phyloP scores from a whole-genome alignment of 202 grass and related monocot genomes.

The Bolboschoenoplectus hybrid region DNA sequence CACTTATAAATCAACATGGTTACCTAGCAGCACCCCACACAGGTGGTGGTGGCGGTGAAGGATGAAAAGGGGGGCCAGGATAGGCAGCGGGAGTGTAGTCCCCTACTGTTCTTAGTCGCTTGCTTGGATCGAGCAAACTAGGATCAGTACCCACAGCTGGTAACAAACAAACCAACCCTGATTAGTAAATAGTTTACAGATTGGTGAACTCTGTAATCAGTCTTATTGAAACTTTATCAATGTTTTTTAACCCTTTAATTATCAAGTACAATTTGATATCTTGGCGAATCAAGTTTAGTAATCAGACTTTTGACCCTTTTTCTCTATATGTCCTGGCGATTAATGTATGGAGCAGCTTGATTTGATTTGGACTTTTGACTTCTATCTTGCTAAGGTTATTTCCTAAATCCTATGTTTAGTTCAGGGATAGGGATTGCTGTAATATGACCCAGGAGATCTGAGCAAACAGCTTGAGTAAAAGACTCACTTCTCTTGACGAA shows the following conservation, averaged over 20 bases:
- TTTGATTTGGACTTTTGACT: too few species aligned
- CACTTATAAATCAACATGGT: neutral
- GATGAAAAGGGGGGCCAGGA: conserved; percentile 80
- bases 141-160: conserved; percentile 79
- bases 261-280: neutral
- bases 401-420: neutral
- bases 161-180: conserved; percentile 15
- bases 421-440: neutral
- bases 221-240: neutral
- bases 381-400: neutral
- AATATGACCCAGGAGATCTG: neutral
- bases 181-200: conserved; percentile 4
- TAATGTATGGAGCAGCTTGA: neutral
- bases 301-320: neutral
- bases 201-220: neutral
- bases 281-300: conserved; percentile 6
- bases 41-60: conserved; percentile 68
- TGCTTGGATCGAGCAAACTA: conserved; percentile 85
- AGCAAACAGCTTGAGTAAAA: conserved; percentile 9
- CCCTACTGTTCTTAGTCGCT: conserved; percentile 80
- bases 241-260: neutral
- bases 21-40: conserved; percentile 81
- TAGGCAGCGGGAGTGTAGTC: conserved; percentile 81
- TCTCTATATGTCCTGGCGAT: neutral
- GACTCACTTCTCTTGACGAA: conserved; percentile 87